Base-by-base conservation (phyloP, 179 eudicot species). In the Silene coronaria region DNA sequence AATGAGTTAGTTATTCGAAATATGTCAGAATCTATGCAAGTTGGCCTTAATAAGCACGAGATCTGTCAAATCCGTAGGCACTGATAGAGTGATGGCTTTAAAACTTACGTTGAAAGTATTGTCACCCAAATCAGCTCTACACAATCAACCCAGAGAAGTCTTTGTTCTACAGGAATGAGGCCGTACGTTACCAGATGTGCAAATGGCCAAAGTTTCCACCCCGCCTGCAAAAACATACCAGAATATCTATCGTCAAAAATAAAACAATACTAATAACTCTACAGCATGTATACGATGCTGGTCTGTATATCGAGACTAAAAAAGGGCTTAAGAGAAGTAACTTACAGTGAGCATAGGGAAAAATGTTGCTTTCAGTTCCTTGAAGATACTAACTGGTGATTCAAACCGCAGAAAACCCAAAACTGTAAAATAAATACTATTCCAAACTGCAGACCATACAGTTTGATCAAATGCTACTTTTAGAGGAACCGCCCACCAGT, bases 151-250 rank as follows among this genome's bases (percentile, higher is more conserved):
- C 97, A 93, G 53, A 93, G 91, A 79, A 93, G 92, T 79, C 98
- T 86, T 86, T 93, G 98, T 82, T 93, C 91, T 2, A 93, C 85
- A n/a, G 98, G 98, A 77, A 93, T 57, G 73, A 93, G 82, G 61
- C 97, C 98, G 32, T 93, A 93, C 11, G 98, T 93, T 66, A 91
- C 86, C 42, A 93, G 77, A 77, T 93, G 98, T 27, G 98, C 98
- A 76, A 93, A 93, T 42, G 98, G 98, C 98, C 98, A 93, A 60
- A 93, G 97, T 75, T 93, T 93, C 98, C 98, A 93, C 36, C 98
- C 98, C 0, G 98, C 98, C 98, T 93, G 90, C 46, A 79, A 77
- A 76, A 17, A 70, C 36, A 51, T 22, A 62, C 32, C 64, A 71
- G 14, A 45, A 72, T 28, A 64, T 55, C 16, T 24, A 23, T 30